Percentiles rank a stretch among this genome's conserved stretches.
These are phyloP conservation scores for Takakia lepidozioides DNA, from an alignment of 225 moss, liverwort and hornwort species.

Conservation along the genomic window DNA sequence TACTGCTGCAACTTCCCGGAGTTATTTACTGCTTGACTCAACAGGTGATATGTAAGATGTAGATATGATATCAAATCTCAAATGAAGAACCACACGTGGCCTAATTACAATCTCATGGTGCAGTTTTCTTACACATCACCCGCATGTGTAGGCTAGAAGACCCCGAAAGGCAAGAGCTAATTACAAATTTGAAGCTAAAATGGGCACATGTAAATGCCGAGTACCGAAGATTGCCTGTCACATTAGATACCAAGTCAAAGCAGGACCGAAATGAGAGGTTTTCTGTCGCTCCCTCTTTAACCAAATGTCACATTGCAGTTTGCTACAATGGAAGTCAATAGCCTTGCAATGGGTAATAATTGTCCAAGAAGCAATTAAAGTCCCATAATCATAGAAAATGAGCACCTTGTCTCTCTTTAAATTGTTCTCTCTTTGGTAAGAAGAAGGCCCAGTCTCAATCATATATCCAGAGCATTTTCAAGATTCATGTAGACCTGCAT, in stretches of 20 bases:
- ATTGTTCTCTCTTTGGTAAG: neutral
- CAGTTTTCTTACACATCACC: conserved; percentile 3
- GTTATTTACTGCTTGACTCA: no score
- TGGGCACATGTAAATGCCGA: conserved; percentile 40
- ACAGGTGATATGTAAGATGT: neutral
- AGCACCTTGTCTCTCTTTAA: neutral
- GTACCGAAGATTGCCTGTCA: conserved; percentile 28
- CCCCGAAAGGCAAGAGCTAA: conserved; percentile 23
- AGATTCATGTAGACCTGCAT: no score
- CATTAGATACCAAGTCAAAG: conserved; percentile 25
- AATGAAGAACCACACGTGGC: neutral
- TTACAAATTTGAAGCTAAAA: conserved; percentile 30
- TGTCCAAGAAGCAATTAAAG: no score
- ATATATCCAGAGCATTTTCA: no score
- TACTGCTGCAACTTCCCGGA: no score
- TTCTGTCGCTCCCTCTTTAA: neutral
- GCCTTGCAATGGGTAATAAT: no score
- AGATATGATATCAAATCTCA: neutral
- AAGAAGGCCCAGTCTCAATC: no score
- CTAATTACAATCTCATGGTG: conserved; percentile 2
- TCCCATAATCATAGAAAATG: no score
- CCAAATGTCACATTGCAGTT: no score
- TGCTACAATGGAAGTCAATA: no score
- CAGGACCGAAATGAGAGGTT: conserved; percentile 29
- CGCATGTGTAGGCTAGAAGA: conserved; percentile 17